Base-by-base conservation (phyloP, 495 filamentous ascomycete genomes). In the Penicillium coffeae region DNA sequence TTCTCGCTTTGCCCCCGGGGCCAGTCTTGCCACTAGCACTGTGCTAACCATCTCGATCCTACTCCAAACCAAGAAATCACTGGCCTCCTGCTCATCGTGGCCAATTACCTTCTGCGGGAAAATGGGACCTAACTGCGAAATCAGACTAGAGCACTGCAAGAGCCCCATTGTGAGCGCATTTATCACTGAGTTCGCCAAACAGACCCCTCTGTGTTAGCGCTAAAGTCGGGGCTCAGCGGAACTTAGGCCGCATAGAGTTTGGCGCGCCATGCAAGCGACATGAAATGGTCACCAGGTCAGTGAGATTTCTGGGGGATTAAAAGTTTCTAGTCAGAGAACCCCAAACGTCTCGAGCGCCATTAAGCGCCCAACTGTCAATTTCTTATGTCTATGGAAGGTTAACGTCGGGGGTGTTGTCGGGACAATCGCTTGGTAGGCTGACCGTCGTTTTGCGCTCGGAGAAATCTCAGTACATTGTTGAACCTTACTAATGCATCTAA, bases 211-310 rank as follows among this genome's bases (percentile, higher is more conserved):
- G 40, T 10, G 10, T 49, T 22, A 3, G 33, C 27, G 46, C 46
- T 48, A 42, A 48, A 12, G 14, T 48, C 46, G 38, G 46, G 18
- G 12, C 38, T 47, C 12, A 1, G n/a, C 45, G 45, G 45, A 39
- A 27, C 16, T 39, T 38, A 8, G 15, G 38, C 10, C 38, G 9
- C 13, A 40, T 40, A 18, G 1, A 20, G 38, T 40, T 40, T 40
- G 38, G 38, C 21, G 14, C 38, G 15, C 15, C 13, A 33, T 40
- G 13, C 18, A 8, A 30, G 5, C 25, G 25, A 30, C 25, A 4
- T 30, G 5, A 37, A n/a, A n/a, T n/a, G n/a, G n/a, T n/a, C n/a
- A n/a, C n/a, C n/a, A n/a, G n/a, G n/a, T n/a, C n/a, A n/a, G n/a
- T n/a, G n/a, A n/a, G n/a, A n/a, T n/a, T n/a, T n/a, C n/a, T n/a